A percentile compares a stretch with the other conserved stretches of the same genome.
Conservation (phyloP, 768 basidiomycete genomes). For the Lactifluus pinguis region DNA sequence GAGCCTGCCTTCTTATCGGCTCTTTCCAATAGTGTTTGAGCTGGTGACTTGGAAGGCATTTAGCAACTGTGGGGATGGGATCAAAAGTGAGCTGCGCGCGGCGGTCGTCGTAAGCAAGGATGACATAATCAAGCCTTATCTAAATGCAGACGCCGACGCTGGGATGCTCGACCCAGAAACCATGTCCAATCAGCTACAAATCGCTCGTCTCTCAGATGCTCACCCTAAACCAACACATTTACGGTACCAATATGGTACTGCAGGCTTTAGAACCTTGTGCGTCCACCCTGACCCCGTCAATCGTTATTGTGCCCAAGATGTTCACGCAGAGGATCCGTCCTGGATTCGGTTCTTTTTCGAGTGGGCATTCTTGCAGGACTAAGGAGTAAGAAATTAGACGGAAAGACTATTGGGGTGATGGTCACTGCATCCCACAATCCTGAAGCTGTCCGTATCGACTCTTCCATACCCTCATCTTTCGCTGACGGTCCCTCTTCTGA, state of each 20-base stretch:
- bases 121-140: constrained; percentile 9
- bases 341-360: constrained; percentile 91
- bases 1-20: constrained; percentile 90
- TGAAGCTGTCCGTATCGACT: constrained; percentile 52
- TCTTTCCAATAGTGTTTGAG: constrained; percentile 67
- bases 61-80: constrained; percentile 19
- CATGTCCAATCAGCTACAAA: constrained; percentile 26
- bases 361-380: constrained; percentile 86
- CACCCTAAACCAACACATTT: constrained; percentile 68
- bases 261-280: constrained; percentile 87
- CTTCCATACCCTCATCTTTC: constrained; percentile 19
- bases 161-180: neutral
- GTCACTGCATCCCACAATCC: constrained; percentile 99
- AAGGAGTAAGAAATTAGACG: constrained; percentile 84
- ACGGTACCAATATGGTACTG: constrained; percentile 84
- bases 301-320: neutral
- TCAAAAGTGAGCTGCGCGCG: neutral
- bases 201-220: constrained; percentile 42
- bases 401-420: constrained; percentile 94
- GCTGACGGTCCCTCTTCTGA: constrained; percentile 7
- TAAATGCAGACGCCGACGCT: no score
- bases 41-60: constrained; percentile 77
- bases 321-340: constrained; percentile 44
- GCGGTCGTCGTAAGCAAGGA: neutral
- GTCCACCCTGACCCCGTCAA: constrained; percentile 24